phyloP scores from a whole-genome alignment of 768 basidiomycete genomes.

The Mycena vitilis region DNA sequence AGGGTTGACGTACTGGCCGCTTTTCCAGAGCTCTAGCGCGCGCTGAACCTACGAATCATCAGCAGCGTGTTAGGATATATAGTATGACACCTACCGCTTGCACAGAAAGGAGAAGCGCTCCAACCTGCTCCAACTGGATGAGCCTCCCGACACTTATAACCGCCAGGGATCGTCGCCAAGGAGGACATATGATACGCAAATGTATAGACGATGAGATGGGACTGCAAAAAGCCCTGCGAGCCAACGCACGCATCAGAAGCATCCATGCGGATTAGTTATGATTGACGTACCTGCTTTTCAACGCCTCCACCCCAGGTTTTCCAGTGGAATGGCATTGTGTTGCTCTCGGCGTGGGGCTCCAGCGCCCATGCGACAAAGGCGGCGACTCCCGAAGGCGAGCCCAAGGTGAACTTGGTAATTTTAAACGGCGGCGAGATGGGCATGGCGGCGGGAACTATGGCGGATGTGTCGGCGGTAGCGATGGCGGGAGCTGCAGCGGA shows the following conservation, averaged over 20 bases:
- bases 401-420: background rate
- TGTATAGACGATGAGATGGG: background rate
- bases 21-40: background rate
- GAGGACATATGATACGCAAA: constrained; percentile 2
- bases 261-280: background rate
- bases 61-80: background rate
- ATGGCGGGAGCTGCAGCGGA: too few species aligned
- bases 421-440: background rate
- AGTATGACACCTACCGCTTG: background rate
- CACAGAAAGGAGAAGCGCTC: background rate
- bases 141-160: background rate
- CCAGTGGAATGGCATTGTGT: constrained; percentile 5
- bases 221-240: constrained; percentile 7
- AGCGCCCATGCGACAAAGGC: constrained; percentile 9
- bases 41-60: background rate
- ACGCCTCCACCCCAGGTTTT: constrained; percentile 1
- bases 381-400: background rate
- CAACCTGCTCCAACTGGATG: background rate
- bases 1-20: background rate
- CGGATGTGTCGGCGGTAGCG: background rate
- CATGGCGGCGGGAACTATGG: background rate
- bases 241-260: background rate
- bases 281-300: constrained; percentile 5
- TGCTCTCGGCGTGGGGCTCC: background rate
- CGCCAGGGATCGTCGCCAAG: too few species aligned